phyloP scores from a whole-genome alignment of 129 eudicot species.

The Artemisia argyi region DNA sequence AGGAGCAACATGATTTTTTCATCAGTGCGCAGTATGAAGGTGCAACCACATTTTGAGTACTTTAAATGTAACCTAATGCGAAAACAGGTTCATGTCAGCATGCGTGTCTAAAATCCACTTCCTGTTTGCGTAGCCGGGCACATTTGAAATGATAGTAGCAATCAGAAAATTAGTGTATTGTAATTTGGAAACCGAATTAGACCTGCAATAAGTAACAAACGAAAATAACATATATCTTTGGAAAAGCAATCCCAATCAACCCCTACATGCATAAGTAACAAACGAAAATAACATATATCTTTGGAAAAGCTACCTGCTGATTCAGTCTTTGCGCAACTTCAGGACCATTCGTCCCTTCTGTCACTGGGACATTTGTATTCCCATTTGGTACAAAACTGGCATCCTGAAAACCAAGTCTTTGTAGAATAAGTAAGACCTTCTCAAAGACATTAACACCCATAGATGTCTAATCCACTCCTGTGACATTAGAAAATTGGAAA shows the following conservation, averaged over 20 bases:
- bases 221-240: no score
- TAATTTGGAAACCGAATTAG: no score
- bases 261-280: background rate
- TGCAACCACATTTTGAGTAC: no score
- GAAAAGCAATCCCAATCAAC: background rate
- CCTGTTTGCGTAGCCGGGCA: no score
- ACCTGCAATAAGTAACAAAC: no score
- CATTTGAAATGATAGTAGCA: no score
- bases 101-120: no score
- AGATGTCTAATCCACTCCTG: conserved; percentile 49
- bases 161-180: no score
- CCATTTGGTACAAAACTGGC: conserved; percentile 64
- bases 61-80: no score
- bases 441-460: conserved; percentile 6
- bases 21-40: no score
- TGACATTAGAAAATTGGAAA: conserved; percentile 74
- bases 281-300: conserved; percentile 4
- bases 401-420: conserved; percentile 49
- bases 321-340: conserved; percentile 70
- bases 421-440: conserved; percentile 14
- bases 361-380: conserved; percentile 46
- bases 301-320: conserved; percentile 36
- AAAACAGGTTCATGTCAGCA: no score
- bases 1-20: no score
- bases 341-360: conserved; percentile 76